phyloP scores from a whole-genome alignment of 2,329 filamentous ascomycete species.

The Colletotrichum sublineola region DNA sequence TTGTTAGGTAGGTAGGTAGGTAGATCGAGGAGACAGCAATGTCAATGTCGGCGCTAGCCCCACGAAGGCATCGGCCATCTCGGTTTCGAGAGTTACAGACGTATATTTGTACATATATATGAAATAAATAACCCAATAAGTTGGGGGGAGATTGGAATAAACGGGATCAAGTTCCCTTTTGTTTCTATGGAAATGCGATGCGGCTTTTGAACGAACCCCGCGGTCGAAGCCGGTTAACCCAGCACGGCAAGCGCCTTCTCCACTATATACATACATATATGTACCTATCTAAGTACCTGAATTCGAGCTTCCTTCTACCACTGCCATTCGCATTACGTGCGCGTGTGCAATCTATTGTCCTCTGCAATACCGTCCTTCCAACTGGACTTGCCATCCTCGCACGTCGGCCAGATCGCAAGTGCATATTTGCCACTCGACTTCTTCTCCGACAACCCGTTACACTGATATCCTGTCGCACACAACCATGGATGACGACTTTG shows the following conservation, averaged over 20 bases:
- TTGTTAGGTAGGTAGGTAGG: not conserved
- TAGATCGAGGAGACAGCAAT: not conserved
- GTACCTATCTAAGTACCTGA: not conserved
- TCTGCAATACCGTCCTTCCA: not conserved
- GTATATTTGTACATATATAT: no score
- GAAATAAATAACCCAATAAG: not conserved
- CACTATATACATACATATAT: not conserved
- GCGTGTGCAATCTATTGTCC: not conserved
- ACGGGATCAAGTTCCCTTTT: not conserved
- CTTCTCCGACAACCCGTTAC: not conserved
- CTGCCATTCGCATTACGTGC: not conserved
- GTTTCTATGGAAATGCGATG: not conserved
- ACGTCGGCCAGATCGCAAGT: not conserved
- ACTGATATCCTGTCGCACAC: not conserved
- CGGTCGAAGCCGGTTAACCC: not conserved
- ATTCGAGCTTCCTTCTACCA: not conserved
- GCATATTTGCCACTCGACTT: not conserved
- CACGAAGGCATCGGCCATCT: not conserved
- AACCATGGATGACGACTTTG: slow-evolving; percentile 68
- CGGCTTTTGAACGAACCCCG: not conserved
- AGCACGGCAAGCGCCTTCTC: not conserved
- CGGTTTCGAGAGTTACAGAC: no score
- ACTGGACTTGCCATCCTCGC: not conserved
- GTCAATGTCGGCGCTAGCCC: not conserved
- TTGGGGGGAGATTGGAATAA: not conserved